These are phyloP conservation scores for Aspergillus sp. DNA, from an alignment of 2,329 filamentous ascomycete species.

Conservation along the genomic window DNA sequence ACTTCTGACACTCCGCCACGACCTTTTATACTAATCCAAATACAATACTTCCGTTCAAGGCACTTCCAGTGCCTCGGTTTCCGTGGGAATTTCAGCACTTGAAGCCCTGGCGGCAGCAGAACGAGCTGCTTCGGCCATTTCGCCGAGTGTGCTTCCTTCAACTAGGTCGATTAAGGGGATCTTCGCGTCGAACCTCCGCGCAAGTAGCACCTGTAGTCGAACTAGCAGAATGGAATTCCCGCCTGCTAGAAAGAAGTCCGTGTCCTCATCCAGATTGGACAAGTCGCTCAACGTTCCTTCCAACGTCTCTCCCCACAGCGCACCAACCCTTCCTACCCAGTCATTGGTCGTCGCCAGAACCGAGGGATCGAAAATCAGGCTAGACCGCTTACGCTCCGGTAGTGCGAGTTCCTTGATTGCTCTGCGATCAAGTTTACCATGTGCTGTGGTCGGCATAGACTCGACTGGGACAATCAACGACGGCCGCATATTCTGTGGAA, in stretches of 20 bases:
- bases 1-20: too few relatives aligned
- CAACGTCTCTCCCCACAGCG: background rate
- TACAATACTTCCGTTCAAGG: too few relatives aligned
- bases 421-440: constrained; percentile 31
- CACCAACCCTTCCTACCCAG: background rate
- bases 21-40: too few relatives aligned
- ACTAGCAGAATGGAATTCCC: constrained; percentile 31
- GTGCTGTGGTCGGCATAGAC: constrained; percentile 26
- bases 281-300: background rate
- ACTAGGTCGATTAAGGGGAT: constrained; percentile 40
- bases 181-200: constrained; percentile 21
- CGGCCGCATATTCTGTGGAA: constrained; percentile 41
- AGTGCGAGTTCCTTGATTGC: background rate
- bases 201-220: constrained; percentile 30
- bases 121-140: constrained; percentile 36
- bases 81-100: too few relatives aligned
- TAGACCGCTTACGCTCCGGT: background rate
- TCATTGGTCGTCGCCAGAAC: background rate
- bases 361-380: background rate
- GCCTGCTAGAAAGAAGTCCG: constrained; percentile 25
- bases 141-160: constrained; percentile 35
- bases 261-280: background rate
- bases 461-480: constrained; percentile 26
- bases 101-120: too few relatives aligned
- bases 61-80: too few relatives aligned